Conservation (phyloP, 306 rosid species). For the Prunus mume region DNA sequence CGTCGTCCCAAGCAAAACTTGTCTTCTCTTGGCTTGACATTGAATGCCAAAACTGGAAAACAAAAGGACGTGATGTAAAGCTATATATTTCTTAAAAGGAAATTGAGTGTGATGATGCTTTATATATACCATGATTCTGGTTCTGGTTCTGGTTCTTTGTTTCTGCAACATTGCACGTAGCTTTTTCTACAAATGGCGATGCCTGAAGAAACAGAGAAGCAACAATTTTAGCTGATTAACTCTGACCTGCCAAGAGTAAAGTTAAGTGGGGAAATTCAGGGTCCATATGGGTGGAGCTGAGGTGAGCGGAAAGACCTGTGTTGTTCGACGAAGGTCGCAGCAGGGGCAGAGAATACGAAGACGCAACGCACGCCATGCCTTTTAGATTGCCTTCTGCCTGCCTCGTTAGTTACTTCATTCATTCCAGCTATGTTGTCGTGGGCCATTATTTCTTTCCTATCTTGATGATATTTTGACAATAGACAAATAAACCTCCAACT, state of each 20-base stretch:
- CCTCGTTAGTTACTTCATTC: neutral
- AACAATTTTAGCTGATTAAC: neutral
- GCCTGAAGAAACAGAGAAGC: constrained; percentile 12
- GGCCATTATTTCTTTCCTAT: neutral
- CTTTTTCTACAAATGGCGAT: neutral
- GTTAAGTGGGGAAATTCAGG: neutral
- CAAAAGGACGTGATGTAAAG: no score
- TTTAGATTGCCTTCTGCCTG: neutral
- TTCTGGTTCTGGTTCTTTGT: neutral
- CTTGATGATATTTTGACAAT: neutral
- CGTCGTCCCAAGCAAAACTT: constrained; percentile 39
- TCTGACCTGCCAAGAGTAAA: neutral
- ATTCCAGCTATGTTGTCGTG: neutral
- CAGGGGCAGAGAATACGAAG: constrained; percentile 11
- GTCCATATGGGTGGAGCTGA: neutral
- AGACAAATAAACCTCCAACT: no score
- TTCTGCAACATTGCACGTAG: neutral
- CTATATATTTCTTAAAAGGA: no score
- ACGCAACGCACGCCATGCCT: constrained; percentile 21
- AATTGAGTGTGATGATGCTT: neutral
- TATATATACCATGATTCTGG: constrained; percentile 3
- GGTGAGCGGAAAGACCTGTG: neutral
- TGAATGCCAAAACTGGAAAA: constrained; percentile 11
- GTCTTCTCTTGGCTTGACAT: constrained; percentile 47
- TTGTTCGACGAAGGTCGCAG: neutral